Base-by-base conservation (phyloP, 176 grass and related monocot genomes). In the Melocanna baccifera region DNA sequence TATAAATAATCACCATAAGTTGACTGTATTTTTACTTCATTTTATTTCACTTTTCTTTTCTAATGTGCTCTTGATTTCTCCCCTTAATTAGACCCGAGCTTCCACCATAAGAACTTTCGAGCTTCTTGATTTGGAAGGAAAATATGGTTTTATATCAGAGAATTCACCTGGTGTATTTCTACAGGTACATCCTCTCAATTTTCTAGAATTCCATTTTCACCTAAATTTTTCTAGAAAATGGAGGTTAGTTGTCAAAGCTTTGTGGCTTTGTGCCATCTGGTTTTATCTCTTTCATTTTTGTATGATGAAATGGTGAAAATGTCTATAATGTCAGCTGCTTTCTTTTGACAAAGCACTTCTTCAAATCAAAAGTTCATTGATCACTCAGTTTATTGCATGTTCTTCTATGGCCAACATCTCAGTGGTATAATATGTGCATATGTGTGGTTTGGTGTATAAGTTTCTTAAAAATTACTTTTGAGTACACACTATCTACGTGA, bases 111-210 rank as follows among this genome's bases (percentile, higher is more conserved):
- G 85, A 93, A 92, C 79, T 76, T 85, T 98, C 45, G 88, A 90
- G 89, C 87, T 85, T 85, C 79, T 89, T 87, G 59, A 90, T 92
- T 81, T 93, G 58, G 89, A 61, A 46, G 89, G 69, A 76, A 88
- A 73, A 77, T 18, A 62, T 86, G 78, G 70, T 69, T 69, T 90
- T 85, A 41, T 94, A 85, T 94, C 87, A 66, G 86, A 92, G 79
- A 87, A 55, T 65, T 98, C 91, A 62, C 87, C 93, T 79, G 96
- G 96, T 73, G 87, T 98, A 84, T 98, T 94, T 88, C 67, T 98
- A 37, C 93, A 98, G 89, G 96, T 98, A 88, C 5, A 22, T 82
- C 69, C 55, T 81, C 57, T 72, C 62, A 16, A 25, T 40, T 53
- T 53, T 53, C 51, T 53, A 53, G 18, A 53, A 20, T 53, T 73